Conservation (phyloP, 139 green algal species). For the Auxenochlorella protothecoides region DNA sequence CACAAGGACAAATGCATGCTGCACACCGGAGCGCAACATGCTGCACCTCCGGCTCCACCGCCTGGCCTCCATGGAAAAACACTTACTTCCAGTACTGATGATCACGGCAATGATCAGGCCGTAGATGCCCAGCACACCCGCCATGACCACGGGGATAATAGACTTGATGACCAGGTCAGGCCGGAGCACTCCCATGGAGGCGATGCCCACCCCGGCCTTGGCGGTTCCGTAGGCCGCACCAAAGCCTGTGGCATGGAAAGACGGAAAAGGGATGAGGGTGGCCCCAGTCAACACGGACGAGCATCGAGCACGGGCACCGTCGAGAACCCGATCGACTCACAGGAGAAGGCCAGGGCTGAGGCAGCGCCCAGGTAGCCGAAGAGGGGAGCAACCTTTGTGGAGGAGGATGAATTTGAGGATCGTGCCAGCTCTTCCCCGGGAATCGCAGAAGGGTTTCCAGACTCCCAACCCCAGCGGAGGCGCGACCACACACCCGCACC, state of each 20-base stretch:
- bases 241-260: constrained; percentile 66
- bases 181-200: constrained; percentile 98
- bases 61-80: not conserved
- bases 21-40: not conserved
- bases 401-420: not conserved
- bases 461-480: not conserved
- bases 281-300: no score
- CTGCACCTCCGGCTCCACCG: not conserved
- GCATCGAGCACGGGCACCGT: no score
- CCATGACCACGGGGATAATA: constrained; percentile 98
- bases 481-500: not conserved
- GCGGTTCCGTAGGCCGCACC: constrained; percentile 96
- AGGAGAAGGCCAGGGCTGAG: constrained; percentile 91
- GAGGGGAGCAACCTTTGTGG: constrained; percentile 61
- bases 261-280: no score
- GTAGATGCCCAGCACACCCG: constrained; percentile 98
- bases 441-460: no score
- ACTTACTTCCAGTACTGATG: constrained; percentile 87
- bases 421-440: no score
- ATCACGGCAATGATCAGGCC: constrained; percentile 99
- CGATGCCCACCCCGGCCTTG: constrained; percentile 96
- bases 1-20: not conserved
- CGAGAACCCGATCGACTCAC: constrained; percentile 28
- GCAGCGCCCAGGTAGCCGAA: constrained; percentile 97
- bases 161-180: constrained; percentile 99